Evolutionary conservation across 2,329 filamentous ascomycete species (phyloP).

Genomic region (Botrytis cinerea): DNA sequence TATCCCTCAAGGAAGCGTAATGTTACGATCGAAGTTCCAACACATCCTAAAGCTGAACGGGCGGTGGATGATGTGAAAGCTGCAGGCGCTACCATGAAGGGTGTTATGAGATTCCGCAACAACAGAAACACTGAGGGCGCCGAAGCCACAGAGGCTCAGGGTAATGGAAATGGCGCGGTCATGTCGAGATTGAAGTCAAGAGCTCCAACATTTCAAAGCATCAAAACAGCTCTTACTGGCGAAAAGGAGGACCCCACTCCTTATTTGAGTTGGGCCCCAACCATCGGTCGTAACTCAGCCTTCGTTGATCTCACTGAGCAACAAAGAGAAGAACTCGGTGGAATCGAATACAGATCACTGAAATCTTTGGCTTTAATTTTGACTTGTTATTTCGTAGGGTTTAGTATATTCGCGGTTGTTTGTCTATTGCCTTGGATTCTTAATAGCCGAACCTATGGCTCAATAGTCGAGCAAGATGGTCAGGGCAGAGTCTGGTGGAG

Average conservation of each 20-base stretch:
- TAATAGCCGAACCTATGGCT: slow-evolving; percentile 60
- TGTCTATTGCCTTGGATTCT: slow-evolving; percentile 81
- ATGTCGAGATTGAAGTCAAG: slow-evolving; percentile 26
- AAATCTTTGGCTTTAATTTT: slow-evolving; percentile 82
- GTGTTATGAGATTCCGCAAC: slow-evolving; percentile 48
- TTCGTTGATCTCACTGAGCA: slow-evolving; percentile 87
- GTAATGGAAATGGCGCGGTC: slow-evolving; percentile 30
- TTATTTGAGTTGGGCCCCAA: slow-evolving; percentile 93
- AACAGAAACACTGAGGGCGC: slow-evolving; percentile 45
- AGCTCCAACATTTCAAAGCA: slow-evolving; percentile 55
- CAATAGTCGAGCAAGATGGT: slow-evolving; percentile 61
- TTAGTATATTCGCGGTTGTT: slow-evolving; percentile 74
- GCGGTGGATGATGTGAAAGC: slow-evolving; percentile 36
- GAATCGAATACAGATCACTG: slow-evolving; percentile 91
- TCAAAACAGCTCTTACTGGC: slow-evolving; percentile 49
- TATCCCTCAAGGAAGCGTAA: slow-evolving; percentile 33
- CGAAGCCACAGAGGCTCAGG: slow-evolving; percentile 41
- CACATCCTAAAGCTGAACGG: slow-evolving; percentile 35
- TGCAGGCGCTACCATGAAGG: slow-evolving; percentile 31
- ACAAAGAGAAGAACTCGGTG: slow-evolving; percentile 90
- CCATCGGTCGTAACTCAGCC: slow-evolving; percentile 87
- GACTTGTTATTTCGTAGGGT: slow-evolving; percentile 77
- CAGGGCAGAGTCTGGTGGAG: slow-evolving; percentile 83
- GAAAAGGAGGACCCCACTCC: slow-evolving; percentile 65
- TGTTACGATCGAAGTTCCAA: slow-evolving; percentile 36